Percentiles rank a stretch among this genome's conserved stretches.
phyloP scores from a whole-genome alignment of 2,329 filamentous ascomycete genomes.

The Ceratocystiopsis minuta region DNA sequence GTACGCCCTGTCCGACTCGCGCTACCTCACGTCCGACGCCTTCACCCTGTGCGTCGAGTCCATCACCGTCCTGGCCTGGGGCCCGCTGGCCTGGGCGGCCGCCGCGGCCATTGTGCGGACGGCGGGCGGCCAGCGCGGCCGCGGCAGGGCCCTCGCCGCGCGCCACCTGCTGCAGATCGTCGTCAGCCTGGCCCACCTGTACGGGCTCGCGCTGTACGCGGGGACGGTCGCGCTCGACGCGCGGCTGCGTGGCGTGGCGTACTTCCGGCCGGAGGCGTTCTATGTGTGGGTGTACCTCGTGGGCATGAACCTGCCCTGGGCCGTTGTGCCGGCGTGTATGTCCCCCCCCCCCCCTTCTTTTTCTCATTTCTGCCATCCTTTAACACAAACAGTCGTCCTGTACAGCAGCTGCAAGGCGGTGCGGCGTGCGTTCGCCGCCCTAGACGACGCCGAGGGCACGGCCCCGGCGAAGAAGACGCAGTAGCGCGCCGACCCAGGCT shows the following conservation, averaged over 20 bases:
- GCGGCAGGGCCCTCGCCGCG: slow-evolving; percentile 9
- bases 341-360: slow-evolving; percentile 5
- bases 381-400: slow-evolving; percentile 1
- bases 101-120: slow-evolving; percentile 24
- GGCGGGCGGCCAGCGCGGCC: slow-evolving; percentile 12
- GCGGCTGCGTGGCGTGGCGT: slow-evolving; percentile 24
- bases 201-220: slow-evolving; percentile 46
- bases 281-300: slow-evolving; percentile 49
- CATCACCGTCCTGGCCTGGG: slow-evolving; percentile 52
- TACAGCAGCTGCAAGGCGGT: slow-evolving; percentile 2
- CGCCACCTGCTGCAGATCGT: slow-evolving; percentile 34
- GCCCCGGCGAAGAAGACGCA: neutral
- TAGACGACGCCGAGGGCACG: neutral
- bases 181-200: slow-evolving; percentile 35
- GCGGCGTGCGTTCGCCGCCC: neutral
- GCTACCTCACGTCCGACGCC: slow-evolving; percentile 64
- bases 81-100: slow-evolving; percentile 36
- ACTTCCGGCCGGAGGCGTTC: slow-evolving; percentile 39
- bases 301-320: slow-evolving; percentile 43
- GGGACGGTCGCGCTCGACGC: slow-evolving; percentile 34
- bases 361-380: neutral
- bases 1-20: slow-evolving; percentile 71
- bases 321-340: slow-evolving; percentile 35
- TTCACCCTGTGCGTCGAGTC: slow-evolving; percentile 81
- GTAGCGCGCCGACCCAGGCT: neutral